Base-by-base conservation (phyloP, 768 basidiomycete genomes). In the Boletus rex-veris region DNA sequence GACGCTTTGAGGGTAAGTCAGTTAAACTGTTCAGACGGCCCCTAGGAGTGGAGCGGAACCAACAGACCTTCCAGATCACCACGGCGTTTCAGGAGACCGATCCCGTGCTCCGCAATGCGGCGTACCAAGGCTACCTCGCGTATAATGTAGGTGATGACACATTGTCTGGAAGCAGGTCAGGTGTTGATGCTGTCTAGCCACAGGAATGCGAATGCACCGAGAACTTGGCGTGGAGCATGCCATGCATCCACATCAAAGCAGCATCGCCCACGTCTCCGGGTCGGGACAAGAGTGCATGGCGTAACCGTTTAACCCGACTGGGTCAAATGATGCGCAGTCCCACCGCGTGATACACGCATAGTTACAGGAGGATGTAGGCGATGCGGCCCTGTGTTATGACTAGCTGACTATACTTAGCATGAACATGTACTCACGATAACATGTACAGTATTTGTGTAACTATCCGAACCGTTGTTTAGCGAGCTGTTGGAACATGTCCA, bases 401-500 rank as follows among this genome's bases (percentile, higher is more conserved):
- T 14, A 14, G 14, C 11, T 35, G 33, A 14, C 28, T 28, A 28
- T 35, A n/a, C n/a, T n/a, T n/a, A 44, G 38, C 39, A 45, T 55
- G 24, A 38, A 42, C 7, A 16, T 39, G 46, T 58, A 55, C 64
- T 64, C 44, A 61, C 64, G 35, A 33, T 48, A 30, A 47, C 12
- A 61, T 55, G 48, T 50, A 42, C 31, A 24, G 21, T 21, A 15
- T 7, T 9, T 52, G 43, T 53, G 47, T 38, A 19, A 39, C 79
- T 69, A 92, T 30, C 92, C 92, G 61, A 90, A 96, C 52, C 89
- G 76, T 64, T 89, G 79, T 68, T 89, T 92, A n/a, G 93, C 94
- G 66, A 96, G 73, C 59, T 87, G 84, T 71, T 90, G 90, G 71
- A 97, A 93, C 92, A 94, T 95, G 53, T 92, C 92, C 92, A 98